phyloP scores from a whole-genome alignment of 768 basidiomycete species.

The Lentinula lateritia region DNA sequence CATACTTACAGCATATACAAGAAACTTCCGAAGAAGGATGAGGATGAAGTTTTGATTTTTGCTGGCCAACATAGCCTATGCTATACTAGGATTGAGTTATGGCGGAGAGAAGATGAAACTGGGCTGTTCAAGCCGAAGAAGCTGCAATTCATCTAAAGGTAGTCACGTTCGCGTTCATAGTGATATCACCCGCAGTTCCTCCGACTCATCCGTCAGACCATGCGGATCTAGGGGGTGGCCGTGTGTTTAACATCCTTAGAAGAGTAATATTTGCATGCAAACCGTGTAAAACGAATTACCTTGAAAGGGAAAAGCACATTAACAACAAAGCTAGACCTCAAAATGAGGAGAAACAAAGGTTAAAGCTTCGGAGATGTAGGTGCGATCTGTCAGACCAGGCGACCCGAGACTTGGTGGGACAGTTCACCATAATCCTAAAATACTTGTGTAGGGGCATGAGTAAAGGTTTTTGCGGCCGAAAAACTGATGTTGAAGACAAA shows the following conservation, averaged over 20 bases:
- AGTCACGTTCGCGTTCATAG: background rate
- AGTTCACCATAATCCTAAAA: background rate
- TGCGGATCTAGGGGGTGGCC: background rate
- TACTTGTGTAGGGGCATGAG: background rate
- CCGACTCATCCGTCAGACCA: conserved; percentile 2
- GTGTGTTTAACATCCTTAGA: background rate
- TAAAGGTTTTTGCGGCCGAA: background rate
- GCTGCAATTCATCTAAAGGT: background rate
- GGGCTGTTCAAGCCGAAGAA: background rate
- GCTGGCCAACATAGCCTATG: background rate
- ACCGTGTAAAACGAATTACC: background rate
- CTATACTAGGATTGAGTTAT: background rate
- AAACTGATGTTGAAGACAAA: too few species aligned
- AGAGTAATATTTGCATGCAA: background rate
- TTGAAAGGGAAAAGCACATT: background rate
- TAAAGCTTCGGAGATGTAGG: background rate
- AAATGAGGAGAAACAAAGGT: background rate
- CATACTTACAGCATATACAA: background rate
- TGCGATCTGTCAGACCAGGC: background rate
- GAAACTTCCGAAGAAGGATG: background rate
- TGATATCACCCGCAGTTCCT: conserved; percentile 4
- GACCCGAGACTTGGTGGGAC: background rate
- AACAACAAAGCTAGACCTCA: background rate
- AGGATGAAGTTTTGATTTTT: background rate
- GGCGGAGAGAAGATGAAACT: too few species aligned